These are phyloP conservation scores for Solanum hybrid DNA, from an alignment of 305 asterid species.

Conservation along the genomic window DNA sequence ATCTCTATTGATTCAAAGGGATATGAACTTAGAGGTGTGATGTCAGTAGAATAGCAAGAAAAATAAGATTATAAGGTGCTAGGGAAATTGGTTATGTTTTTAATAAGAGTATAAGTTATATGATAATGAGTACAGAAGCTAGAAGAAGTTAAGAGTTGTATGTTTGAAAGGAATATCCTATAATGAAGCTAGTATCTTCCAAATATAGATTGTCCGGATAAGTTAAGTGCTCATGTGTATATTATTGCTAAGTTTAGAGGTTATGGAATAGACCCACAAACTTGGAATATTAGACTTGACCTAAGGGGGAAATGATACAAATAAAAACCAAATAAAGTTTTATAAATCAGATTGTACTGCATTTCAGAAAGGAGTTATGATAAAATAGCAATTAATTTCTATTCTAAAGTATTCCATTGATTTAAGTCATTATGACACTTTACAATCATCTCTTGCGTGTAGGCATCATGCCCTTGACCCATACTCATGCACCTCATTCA, in stretches of 20 bases:
- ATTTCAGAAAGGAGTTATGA: too few species aligned
- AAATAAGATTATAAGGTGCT: not conserved
- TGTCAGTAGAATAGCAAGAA: not conserved
- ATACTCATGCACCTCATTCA: not conserved
- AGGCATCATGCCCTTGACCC: not conserved
- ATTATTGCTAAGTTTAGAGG: not conserved
- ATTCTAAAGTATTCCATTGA: not conserved
- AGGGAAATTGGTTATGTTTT: not conserved
- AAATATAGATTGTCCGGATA: not conserved
- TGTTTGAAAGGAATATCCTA: not conserved
- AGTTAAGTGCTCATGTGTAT: not conserved
- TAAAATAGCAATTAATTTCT: too few species aligned
- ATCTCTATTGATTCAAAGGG: not conserved
- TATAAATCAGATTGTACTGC: too few species aligned
- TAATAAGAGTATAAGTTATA: not conserved
- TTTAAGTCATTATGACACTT: not conserved
- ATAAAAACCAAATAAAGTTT: not conserved
- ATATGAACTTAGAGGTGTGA: not conserved
- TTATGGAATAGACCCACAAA: not conserved
- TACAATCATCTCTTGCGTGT: not conserved
- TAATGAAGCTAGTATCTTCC: not conserved
- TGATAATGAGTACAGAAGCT: not conserved
- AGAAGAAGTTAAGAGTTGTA: not conserved
- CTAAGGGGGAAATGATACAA: not conserved
- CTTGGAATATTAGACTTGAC: not conserved